Conservation (phyloP, 202 grass and related monocot species). For the Setaria italica region DNA sequence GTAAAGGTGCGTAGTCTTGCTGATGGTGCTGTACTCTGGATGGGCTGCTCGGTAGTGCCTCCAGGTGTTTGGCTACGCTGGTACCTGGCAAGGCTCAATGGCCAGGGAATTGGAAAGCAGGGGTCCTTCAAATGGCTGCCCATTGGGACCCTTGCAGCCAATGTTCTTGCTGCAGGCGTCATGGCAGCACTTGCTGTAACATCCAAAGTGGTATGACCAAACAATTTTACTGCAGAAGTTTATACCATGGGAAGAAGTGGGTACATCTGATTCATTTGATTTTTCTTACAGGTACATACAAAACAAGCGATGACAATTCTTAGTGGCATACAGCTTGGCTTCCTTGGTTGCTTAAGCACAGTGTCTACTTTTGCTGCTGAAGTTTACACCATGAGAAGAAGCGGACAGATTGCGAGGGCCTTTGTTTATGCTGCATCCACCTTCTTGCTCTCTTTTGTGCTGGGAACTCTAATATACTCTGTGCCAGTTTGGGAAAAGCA, state of each 20-base stretch:
- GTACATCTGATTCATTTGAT: neutral
- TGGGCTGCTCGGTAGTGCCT: constrained; percentile 76
- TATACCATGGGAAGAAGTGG: neutral
- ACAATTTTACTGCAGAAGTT: neutral
- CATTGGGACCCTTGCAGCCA: constrained; percentile 80
- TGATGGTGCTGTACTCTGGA: constrained; percentile 65
- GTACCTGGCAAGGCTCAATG: constrained; percentile 87
- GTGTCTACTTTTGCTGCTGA: constrained; percentile 97
- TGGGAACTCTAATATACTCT: constrained; percentile 71
- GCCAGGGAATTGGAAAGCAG: constrained; percentile 73
- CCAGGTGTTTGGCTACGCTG: constrained; percentile 89
- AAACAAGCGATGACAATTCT: constrained; percentile 36
- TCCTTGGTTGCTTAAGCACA: constrained; percentile 90
- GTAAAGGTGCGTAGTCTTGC: constrained; percentile 55
- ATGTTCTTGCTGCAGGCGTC: constrained; percentile 79
- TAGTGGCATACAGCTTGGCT: constrained; percentile 69
- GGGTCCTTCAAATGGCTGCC: constrained; percentile 81
- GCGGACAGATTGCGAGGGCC: constrained; percentile 56
- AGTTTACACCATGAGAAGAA: constrained; percentile 85
- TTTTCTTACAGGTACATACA: constrained; percentile 60
- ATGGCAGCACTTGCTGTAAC: constrained; percentile 73
- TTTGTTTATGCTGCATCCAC: constrained; percentile 60
- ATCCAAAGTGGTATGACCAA: constrained; percentile 65
- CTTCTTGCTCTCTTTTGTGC: constrained; percentile 58
- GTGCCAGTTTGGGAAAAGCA: constrained; percentile 65